phyloP scores from a whole-genome alignment of 352 stramenopile species.

The Phytophthora pluvialis region DNA sequence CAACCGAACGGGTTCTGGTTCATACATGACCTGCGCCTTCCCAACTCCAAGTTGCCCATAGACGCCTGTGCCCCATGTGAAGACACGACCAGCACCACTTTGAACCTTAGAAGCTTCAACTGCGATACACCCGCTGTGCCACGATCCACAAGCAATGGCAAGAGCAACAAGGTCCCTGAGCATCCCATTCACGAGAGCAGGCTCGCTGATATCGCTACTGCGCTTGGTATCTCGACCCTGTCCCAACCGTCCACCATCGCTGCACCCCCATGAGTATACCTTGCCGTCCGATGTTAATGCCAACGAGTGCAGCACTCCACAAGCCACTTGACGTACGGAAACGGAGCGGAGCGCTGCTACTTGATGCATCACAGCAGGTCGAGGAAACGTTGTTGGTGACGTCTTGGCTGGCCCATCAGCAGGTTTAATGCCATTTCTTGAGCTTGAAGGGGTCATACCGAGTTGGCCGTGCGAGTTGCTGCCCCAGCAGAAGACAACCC shows the following conservation, averaged over 20 bases:
- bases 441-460: constrained; percentile 33
- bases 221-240: constrained; percentile 27
- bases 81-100: constrained; percentile 44
- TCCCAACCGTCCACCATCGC: constrained; percentile 84
- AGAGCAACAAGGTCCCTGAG: constrained; percentile 47
- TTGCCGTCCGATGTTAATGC: constrained; percentile 84
- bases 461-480: constrained; percentile 80
- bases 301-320: constrained; percentile 92
- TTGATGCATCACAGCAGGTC: constrained; percentile 61
- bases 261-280: constrained; percentile 95
- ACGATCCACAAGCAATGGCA: constrained; percentile 72
- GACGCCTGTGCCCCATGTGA: constrained; percentile 76
- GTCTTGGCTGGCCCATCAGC: constrained; percentile 7
- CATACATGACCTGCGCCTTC: constrained; percentile 48
- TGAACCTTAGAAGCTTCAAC: constrained; percentile 7
- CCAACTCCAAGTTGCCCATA: constrained; percentile 73
- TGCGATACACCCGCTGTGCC: constrained; percentile 77
- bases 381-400: constrained; percentile 48
- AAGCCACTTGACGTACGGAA: constrained; percentile 81
- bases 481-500: constrained; percentile 77
- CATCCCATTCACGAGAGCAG: constrained; percentile 42
- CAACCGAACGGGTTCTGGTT: constrained; percentile 48
- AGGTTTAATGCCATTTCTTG: constrained; percentile 1
- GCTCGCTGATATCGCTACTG: constrained; percentile 34
- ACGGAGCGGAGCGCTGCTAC: constrained; percentile 55